Percentiles rank a stretch among this genome's conserved stretches.
phyloP scores from a whole-genome alignment of 768 basidiomycete genomes.

The Rhizopogon salebrosus region DNA sequence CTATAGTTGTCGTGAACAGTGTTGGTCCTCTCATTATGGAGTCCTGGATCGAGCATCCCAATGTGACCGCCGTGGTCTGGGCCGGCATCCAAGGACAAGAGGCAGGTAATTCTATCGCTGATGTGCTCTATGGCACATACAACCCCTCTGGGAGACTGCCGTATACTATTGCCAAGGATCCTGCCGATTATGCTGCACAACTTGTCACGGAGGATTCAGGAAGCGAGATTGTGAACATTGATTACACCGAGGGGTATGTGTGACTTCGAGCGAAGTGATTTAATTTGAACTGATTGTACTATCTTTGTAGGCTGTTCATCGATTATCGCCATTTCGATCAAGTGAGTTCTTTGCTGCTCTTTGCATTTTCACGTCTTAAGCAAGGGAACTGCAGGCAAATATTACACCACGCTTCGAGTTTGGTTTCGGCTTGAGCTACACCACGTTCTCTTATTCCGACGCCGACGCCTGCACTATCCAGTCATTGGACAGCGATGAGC shows the following conservation, averaged over 20 bases:
- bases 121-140: conserved; percentile 64
- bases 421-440: conserved; percentile 38
- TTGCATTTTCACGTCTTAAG: conserved; percentile 1
- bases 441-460: conserved; percentile 35
- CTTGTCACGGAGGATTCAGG: conserved; percentile 33
- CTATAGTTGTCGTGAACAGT: conserved; percentile 30
- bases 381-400: conserved; percentile 38
- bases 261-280: background rate
- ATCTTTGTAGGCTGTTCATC: conserved; percentile 41
- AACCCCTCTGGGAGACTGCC: conserved; percentile 69
- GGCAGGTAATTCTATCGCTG: conserved; percentile 63
- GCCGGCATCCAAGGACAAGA: conserved; percentile 67
- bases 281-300: background rate
- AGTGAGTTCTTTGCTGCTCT: conserved; percentile 26
- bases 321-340: conserved; percentile 65
- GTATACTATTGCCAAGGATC: conserved; percentile 66
- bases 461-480: conserved; percentile 32
- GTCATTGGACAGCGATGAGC: conserved; percentile 19
- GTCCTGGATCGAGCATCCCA: conserved; percentile 68
- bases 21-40: conserved; percentile 59
- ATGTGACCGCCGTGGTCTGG: conserved; percentile 72
- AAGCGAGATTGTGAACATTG: conserved; percentile 40
- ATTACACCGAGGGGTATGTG: conserved; percentile 52
- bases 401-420: conserved; percentile 61
- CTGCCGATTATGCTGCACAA: conserved; percentile 54